phyloP scores from a whole-genome alignment of 768 basidiomycete genomes.

The Lentinus brumalis region DNA sequence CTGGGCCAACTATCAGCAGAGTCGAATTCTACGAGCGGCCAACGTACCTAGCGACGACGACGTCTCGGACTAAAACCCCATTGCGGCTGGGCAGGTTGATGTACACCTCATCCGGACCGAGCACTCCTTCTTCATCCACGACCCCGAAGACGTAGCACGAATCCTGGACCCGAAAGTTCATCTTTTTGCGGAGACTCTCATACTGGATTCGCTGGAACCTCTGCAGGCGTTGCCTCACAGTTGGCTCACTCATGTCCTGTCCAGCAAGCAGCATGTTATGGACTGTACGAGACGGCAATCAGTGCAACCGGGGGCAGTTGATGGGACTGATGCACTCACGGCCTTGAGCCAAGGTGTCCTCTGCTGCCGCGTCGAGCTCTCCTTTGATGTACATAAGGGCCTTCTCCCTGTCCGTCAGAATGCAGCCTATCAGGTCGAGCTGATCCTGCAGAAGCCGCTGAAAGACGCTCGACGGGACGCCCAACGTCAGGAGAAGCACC shows the following conservation, averaged over 20 bases:
- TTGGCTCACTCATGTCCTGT: conserved; percentile 14
- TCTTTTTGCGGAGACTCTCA: conserved; percentile 10
- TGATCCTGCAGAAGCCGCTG: conserved; percentile 14
- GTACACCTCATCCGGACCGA: conserved; percentile 19
- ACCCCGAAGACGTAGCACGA: conserved; percentile 18
- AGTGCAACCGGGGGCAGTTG: too few relatives aligned
- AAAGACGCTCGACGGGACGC: conserved; percentile 9
- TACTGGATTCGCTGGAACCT: conserved; percentile 15
- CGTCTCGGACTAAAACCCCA: conserved; percentile 10
- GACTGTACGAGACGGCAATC: not conserved
- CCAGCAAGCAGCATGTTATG: conserved; percentile 12
- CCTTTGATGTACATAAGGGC: conserved; percentile 16
- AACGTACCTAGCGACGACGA: conserved; percentile 11
- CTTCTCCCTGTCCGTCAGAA: conserved; percentile 13
- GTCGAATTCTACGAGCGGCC: too few relatives aligned
- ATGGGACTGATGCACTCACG: not conserved
- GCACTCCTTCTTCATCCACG: conserved; percentile 20
- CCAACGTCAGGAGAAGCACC: conserved; percentile 12
- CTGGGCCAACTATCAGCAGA: not conserved
- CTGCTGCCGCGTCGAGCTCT: conserved; percentile 16
- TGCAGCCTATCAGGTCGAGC: conserved; percentile 17
- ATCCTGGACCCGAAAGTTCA: conserved; percentile 14
- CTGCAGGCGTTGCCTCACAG: conserved; percentile 7
- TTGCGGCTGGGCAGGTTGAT: conserved; percentile 18
- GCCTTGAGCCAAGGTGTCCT: conserved; percentile 10